phyloP scores from a whole-genome alignment of 148 eudicot species.

The Agrostemma githago region DNA sequence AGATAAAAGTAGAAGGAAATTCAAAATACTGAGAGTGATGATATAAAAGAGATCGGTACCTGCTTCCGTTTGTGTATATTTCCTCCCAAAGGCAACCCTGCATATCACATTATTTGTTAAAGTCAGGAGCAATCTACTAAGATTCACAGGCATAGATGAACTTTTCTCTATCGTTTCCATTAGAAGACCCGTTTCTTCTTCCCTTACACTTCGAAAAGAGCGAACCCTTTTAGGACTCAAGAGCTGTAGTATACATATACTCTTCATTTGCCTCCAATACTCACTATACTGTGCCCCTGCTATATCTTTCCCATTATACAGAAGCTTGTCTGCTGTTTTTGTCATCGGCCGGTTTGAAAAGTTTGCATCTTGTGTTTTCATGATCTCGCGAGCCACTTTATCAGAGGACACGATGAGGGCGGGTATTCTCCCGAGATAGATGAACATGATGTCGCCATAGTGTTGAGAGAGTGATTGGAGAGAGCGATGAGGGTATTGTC shows the following conservation, averaged over 20 bases:
- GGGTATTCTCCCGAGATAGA: constrained; percentile 21
- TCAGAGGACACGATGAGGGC: constrained; percentile 24
- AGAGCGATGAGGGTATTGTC: constrained; percentile 20
- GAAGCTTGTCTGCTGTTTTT: background rate
- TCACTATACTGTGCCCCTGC: constrained; percentile 21
- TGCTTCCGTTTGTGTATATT: constrained; percentile 1
- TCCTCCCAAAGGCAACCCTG: constrained; percentile 26
- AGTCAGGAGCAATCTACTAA: constrained; percentile 18
- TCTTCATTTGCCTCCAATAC: constrained; percentile 26
- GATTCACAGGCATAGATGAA: constrained; percentile 10
- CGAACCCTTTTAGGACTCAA: constrained; percentile 18
- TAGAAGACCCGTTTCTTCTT: constrained; percentile 22
- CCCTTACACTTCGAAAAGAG: constrained; percentile 22
- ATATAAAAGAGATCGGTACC: background rate
- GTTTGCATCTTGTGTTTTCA: constrained; percentile 22
- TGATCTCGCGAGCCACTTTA: constrained; percentile 16
- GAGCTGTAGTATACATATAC: constrained; percentile 18
- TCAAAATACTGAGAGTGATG: background rate
- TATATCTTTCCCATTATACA: constrained; percentile 21
- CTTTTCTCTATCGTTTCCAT: constrained; percentile 7
- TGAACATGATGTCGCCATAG: constrained; percentile 18
- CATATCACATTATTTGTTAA: constrained; percentile 23
- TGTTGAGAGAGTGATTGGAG: constrained; percentile 15
- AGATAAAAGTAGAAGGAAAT: too few species aligned
- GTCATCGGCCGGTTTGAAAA: constrained; percentile 20